Percentiles rank a stretch among this genome's conserved stretches.
phyloP scores from a whole-genome alignment of 169 alveolate species.

The Theileria orientalis region DNA sequence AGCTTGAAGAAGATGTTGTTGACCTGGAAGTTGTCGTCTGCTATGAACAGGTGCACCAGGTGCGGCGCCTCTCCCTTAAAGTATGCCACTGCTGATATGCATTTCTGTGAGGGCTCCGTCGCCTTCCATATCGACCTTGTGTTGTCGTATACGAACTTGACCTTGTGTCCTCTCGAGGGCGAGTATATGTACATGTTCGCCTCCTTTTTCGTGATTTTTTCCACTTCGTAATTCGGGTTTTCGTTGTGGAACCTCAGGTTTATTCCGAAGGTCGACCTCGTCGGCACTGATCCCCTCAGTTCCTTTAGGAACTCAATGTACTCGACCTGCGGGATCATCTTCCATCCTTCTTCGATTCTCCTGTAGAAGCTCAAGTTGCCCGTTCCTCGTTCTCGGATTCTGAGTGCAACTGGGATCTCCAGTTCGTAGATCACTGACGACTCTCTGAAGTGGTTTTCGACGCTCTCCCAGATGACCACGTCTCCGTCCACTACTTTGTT shows the following conservation, averaged over 20 bases:
- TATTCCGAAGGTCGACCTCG: background rate
- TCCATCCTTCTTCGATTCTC: background rate
- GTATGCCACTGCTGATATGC: background rate
- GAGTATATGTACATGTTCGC: background rate
- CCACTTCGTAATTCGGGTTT: background rate
- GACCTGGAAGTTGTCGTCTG: background rate
- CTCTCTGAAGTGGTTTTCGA: background rate
- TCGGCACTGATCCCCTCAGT: background rate
- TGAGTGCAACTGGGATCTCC: background rate
- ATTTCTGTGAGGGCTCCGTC: background rate
- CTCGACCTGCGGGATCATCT: background rate
- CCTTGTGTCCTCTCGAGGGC: background rate
- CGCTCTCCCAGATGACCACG: background rate
- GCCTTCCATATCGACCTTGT: background rate
- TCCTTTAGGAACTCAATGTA: background rate
- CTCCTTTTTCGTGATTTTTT: background rate
- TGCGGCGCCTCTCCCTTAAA: background rate
- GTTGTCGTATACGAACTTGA: background rate
- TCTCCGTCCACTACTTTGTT: conserved; percentile 1
- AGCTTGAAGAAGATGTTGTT: background rate
- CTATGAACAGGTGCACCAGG: background rate
- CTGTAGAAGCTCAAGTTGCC: background rate
- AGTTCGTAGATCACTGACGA: background rate
- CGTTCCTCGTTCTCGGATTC: background rate
- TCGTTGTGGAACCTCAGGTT: background rate